A percentile compares a stretch with the other conserved stretches of the same genome.
Evolutionary conservation across 108 stramenopile genomes (phyloP).

Genomic region (Cyclotella choctawhatcheeana): DNA sequence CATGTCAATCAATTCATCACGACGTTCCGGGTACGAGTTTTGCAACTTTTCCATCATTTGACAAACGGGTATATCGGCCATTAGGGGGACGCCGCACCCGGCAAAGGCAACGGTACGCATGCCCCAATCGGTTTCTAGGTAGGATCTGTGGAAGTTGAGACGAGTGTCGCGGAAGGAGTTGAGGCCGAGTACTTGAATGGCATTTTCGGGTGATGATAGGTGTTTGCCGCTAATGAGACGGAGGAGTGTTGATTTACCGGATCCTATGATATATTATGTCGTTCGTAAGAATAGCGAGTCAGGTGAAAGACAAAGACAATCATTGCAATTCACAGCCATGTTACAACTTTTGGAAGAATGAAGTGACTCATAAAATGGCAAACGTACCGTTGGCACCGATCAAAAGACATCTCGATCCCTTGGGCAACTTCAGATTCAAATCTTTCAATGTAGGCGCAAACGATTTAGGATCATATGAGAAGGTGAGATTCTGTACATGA

Average conservation of each 20-base stretch:
- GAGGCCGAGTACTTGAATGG: slow-evolving; percentile 84
- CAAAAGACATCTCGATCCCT: slow-evolving; percentile 83
- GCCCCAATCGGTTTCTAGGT: slow-evolving; percentile 97
- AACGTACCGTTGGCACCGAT: slow-evolving; percentile 88
- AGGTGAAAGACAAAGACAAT: too few species aligned
- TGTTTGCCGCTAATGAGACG: slow-evolving; percentile 93
- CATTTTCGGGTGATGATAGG: slow-evolving; percentile 70
- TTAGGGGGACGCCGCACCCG: slow-evolving; percentile 82
- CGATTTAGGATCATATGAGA: slow-evolving; percentile 67
- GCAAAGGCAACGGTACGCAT: slow-evolving; percentile 98
- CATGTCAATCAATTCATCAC: slow-evolving; percentile 94
- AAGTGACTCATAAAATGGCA: too few species aligned
- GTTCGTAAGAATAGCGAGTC: too few species aligned
- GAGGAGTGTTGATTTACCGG: slow-evolving; percentile 94
- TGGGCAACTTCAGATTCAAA: slow-evolving; percentile 67
- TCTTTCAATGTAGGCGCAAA: slow-evolving; percentile 55
- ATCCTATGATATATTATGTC: too few species aligned
- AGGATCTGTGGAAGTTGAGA: slow-evolving; percentile 92
- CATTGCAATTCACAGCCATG: too few species aligned
- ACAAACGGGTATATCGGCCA: slow-evolving; percentile 94
- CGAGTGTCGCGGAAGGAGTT: slow-evolving; percentile 95
- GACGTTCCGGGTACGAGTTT: slow-evolving; percentile 92
- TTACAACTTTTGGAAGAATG: too few species aligned
- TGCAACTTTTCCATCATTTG: slow-evolving; percentile 97
- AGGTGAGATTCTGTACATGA: slow-evolving; percentile 70